Conservation (phyloP, 208 protist genomes). For the Trypanosoma scelopori region DNA sequence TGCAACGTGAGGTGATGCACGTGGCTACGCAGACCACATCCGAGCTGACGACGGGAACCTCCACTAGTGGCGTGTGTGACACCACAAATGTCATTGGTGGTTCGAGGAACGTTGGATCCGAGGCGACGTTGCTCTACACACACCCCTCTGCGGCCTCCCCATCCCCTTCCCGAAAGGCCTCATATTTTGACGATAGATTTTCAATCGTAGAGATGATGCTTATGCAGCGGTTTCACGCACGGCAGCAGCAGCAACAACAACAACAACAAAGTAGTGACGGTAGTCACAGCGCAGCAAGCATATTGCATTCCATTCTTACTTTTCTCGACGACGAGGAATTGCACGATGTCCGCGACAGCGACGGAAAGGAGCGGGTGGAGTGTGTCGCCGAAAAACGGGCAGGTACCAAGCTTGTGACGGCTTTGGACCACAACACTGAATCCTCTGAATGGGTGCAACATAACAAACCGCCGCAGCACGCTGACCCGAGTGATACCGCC, state of each 20-base stretch:
- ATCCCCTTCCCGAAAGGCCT: neutral
- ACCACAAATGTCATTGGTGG: constrained; percentile 4
- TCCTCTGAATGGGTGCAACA: neutral
- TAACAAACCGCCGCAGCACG: neutral
- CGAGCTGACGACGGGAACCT: neutral
- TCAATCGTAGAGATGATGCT: constrained; percentile 16
- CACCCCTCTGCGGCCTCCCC: constrained; percentile 3
- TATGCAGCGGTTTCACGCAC: constrained; percentile 5
- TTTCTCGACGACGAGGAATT: constrained; percentile 20
- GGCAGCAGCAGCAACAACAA: constrained; percentile 10
- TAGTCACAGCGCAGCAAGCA: constrained; percentile 4
- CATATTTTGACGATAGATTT: constrained; percentile 22
- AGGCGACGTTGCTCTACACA: neutral
- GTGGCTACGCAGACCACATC: neutral
- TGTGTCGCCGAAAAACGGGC: neutral
- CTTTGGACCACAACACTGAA: neutral
- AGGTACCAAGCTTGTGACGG: constrained; percentile 5
- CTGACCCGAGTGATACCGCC: neutral
- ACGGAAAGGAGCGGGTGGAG: neutral
- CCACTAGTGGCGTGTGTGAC: neutral
- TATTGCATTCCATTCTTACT: constrained; percentile 13
- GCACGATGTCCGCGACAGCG: neutral
- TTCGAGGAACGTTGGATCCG: neutral
- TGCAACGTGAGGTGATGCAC: neutral
- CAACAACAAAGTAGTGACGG: constrained; percentile 1